Percentiles rank a stretch among this genome's conserved stretches.
Evolutionary conservation across 768 basidiomycete species (phyloP).

Genomic region (Pulveroboletus sp.): DNA sequence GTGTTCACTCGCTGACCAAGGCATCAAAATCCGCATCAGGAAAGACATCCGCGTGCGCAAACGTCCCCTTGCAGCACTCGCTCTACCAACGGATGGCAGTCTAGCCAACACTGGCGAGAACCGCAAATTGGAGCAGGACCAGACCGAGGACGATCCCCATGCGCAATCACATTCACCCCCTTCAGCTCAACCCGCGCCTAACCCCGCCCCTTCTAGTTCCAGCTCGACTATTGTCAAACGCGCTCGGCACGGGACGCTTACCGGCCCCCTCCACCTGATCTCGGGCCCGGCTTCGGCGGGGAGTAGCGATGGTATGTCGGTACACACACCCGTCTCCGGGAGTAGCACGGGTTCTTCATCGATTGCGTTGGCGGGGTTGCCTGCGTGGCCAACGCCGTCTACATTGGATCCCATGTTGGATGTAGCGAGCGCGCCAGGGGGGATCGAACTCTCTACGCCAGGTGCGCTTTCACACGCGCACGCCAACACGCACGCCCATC

Average conservation of each 20-base stretch:
- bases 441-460: slow-evolving; percentile 27
- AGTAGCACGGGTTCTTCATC: slow-evolving; percentile 16
- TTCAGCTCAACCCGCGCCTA: slow-evolving; percentile 11
- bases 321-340: slow-evolving; percentile 17
- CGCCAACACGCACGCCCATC: slow-evolving; percentile 3
- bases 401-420: slow-evolving; percentile 31
- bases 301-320: slow-evolving; percentile 17
- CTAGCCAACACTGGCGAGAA: slow-evolving; percentile 7
- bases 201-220: not conserved
- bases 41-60: slow-evolving; percentile 88
- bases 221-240: slow-evolving; percentile 17
- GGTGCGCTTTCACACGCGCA: slow-evolving; percentile 11
- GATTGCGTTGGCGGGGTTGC: slow-evolving; percentile 26
- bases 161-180: slow-evolving; percentile 3
- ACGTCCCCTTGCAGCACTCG: slow-evolving; percentile 45
- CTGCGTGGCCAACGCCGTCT: slow-evolving; percentile 32
- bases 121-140: slow-evolving; percentile 29
- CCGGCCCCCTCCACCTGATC: slow-evolving; percentile 14
- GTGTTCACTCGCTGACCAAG: slow-evolving; percentile 89
- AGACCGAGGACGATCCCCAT: slow-evolving; percentile 20
- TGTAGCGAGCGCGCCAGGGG: slow-evolving; percentile 31
- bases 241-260: slow-evolving; percentile 30
- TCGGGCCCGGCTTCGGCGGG: slow-evolving; percentile 17
- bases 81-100: slow-evolving; percentile 16
- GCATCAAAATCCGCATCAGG: slow-evolving; percentile 91